Evolutionary conservation across 176 grass and related monocot genomes (phyloP).

Genomic region (Phyllostachys edulis): DNA sequence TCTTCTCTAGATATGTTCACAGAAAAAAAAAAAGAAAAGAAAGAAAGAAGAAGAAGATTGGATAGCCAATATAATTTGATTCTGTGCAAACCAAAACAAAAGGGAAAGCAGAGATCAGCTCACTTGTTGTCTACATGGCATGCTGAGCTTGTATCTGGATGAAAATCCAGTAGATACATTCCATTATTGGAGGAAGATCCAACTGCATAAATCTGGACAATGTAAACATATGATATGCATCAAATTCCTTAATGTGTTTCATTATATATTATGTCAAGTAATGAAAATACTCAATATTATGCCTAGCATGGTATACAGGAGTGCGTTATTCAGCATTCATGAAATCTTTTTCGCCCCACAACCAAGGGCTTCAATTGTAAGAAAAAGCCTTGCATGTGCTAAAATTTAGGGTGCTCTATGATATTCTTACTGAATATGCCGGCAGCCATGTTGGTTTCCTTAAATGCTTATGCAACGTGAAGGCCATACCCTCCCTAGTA

Average conservation of each 20-base stretch:
- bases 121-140: constrained; percentile 87
- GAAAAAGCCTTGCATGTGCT: neutral
- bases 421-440: constrained; percentile 60
- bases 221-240: neutral
- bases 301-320: neutral
- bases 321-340: constrained; percentile 9
- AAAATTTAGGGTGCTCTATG: constrained; percentile 9
- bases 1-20: neutral
- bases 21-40: neutral
- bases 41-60: neutral
- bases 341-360: neutral
- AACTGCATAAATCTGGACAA: constrained; percentile 77
- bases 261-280: neutral
- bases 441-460: constrained; percentile 76
- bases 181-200: constrained; percentile 67
- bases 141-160: constrained; percentile 67
- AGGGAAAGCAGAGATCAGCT: constrained; percentile 33
- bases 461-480: constrained; percentile 26
- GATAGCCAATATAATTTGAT: neutral
- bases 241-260: constrained; percentile 11
- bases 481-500: constrained; percentile 50
- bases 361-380: neutral
- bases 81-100: constrained; percentile 2
- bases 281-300: constrained; percentile 11
- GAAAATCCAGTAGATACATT: constrained; percentile 78